phyloP scores from a whole-genome alignment of 176 grass and related monocot genomes.

The Calamus simplicifolius region DNA sequence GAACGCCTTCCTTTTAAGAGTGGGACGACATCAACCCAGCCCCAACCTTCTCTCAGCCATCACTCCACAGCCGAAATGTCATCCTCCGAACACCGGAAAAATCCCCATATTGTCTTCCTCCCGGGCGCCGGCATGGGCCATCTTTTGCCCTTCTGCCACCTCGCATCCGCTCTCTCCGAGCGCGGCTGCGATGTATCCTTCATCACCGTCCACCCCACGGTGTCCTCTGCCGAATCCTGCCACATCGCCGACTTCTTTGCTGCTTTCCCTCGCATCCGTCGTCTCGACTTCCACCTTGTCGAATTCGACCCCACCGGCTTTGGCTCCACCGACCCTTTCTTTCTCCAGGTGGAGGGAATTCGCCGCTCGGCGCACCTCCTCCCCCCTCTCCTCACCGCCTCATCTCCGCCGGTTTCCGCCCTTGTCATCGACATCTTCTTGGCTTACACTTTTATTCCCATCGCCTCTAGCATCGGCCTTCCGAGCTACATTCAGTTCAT shows the following conservation, averaged over 20 bases:
- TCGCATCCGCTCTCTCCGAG: slow-evolving; percentile 32
- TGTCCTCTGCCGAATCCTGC: slow-evolving; percentile 47
- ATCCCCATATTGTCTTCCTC: slow-evolving; percentile 45
- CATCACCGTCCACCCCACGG: slow-evolving; percentile 32
- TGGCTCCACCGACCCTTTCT: slow-evolving; percentile 39
- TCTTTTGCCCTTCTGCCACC: slow-evolving; percentile 51
- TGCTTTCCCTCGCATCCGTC: slow-evolving; percentile 25
- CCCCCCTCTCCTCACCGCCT: slow-evolving; percentile 17
- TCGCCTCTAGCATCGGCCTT: slow-evolving; percentile 11
- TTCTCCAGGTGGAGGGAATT: slow-evolving; percentile 30
- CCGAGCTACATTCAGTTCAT: slow-evolving; percentile 41
- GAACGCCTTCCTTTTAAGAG: no score
- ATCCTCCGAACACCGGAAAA: background rate
- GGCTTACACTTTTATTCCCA: slow-evolving; percentile 28
- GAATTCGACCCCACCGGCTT: slow-evolving; percentile 17
- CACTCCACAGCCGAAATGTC: background rate
- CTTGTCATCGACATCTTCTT: slow-evolving; percentile 33
- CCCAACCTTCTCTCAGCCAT: background rate
- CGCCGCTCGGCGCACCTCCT: slow-evolving; percentile 42
- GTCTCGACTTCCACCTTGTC: slow-evolving; percentile 31
- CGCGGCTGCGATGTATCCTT: slow-evolving; percentile 52
- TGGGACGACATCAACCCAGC: no score
- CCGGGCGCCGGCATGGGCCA: slow-evolving; percentile 81
- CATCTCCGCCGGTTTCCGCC: slow-evolving; percentile 21
- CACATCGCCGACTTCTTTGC: slow-evolving; percentile 30